A percentile compares a stretch with the other conserved stretches of the same genome.
These are phyloP conservation scores for Microstegium vimineum DNA, from an alignment of 176 grass and related monocot genomes.

Conservation along the genomic window DNA sequence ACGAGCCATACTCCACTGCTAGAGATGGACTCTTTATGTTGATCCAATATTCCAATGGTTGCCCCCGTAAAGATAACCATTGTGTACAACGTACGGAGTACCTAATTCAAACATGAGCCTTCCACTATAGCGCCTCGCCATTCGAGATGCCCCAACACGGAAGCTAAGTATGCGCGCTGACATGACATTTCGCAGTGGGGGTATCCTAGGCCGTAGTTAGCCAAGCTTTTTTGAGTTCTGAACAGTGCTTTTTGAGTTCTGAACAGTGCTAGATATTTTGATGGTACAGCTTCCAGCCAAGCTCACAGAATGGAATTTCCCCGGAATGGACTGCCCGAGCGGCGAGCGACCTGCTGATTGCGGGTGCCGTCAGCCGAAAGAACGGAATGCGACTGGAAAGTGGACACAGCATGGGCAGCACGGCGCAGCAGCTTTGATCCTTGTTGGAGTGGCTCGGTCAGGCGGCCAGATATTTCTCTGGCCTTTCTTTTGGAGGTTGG, in stretches of 20 bases:
- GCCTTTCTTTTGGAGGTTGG: background rate
- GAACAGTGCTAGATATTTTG: constrained; percentile 35
- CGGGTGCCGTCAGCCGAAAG: background rate
- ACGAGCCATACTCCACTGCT: background rate
- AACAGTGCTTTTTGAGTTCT: too few relatives aligned
- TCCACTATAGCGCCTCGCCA: background rate
- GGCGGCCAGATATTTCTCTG: constrained; percentile 13
- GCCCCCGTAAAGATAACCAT: background rate
- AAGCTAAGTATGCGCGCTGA: background rate
- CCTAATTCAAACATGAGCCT: background rate
- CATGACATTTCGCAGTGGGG: background rate
- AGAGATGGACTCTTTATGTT: background rate
- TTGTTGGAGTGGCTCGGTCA: background rate
- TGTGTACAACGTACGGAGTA: background rate
- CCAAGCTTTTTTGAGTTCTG: background rate
- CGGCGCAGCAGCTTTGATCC: background rate
- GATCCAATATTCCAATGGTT: background rate
- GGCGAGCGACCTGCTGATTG: background rate
- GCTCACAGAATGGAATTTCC: background rate
- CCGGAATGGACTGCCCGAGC: background rate
- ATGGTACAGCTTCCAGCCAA: background rate
- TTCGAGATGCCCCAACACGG: background rate
- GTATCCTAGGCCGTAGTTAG: background rate
- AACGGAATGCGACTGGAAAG: constrained; percentile 2
- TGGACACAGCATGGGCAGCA: constrained; percentile 8